Conservation (phyloP, 208 protist genomes). For the Eutreptiella sp. region DNA sequence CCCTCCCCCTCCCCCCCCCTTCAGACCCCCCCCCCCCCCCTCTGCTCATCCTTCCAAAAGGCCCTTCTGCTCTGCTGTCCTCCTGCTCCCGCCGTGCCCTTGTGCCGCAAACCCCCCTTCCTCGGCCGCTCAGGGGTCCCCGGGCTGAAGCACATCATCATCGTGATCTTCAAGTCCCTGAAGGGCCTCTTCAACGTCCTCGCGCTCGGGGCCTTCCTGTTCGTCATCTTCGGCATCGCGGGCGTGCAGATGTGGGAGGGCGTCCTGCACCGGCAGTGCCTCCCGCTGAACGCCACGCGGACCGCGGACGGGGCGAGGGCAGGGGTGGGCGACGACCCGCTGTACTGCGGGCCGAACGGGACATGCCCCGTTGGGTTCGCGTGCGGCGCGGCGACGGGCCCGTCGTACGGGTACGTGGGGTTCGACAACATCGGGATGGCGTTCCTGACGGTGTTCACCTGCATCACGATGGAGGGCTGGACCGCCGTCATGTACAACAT, state of each 20-base stretch:
- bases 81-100: no score
- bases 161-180: conserved; percentile 15
- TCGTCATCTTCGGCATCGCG: conserved; percentile 27
- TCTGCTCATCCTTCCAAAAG: no score
- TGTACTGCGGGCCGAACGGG: neutral
- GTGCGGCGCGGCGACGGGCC: conserved; percentile 46
- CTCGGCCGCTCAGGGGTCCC: conserved; percentile 7
- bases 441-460: conserved; percentile 29
- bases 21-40: no score
- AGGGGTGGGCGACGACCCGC: neutral
- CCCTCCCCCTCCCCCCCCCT: no score
- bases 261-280: conserved; percentile 11
- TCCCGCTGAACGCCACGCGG: neutral
- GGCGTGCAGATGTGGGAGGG: conserved; percentile 26
- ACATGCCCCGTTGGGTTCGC: neutral
- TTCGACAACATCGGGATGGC: conserved; percentile 37
- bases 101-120: no score
- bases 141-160: conserved; percentile 28
- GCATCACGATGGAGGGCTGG: conserved; percentile 65
- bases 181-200: conserved; percentile 29
- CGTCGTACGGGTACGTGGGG: conserved; percentile 35
- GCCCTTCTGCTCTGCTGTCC: no score
- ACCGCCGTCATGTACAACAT: conserved; percentile 65
- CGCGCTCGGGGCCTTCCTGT: conserved; percentile 22
- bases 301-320: neutral